A percentile compares a stretch with the other conserved stretches of the same genome.
These are phyloP conservation scores for Fimicolochytrium jonesii DNA, from an alignment of 192 early-diverging fungal genomes.

Conservation along the genomic window DNA sequence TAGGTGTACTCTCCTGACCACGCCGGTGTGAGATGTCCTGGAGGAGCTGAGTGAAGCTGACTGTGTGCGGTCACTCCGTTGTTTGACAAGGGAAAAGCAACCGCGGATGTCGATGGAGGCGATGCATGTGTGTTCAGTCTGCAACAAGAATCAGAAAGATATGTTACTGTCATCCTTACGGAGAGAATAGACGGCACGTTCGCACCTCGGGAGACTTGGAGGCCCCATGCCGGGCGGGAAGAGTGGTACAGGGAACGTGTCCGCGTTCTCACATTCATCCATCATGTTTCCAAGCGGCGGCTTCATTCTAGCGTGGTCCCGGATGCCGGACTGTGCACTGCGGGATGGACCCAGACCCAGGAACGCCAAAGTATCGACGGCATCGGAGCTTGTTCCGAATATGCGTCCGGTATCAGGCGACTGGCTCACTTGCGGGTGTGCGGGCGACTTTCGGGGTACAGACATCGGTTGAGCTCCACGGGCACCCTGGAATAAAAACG, in stretches of 20 bases:
- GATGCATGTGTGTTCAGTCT: not conserved
- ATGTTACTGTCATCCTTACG: not conserved
- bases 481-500: too few species aligned
- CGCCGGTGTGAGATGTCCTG: not conserved
- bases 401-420: not conserved
- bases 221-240: not conserved
- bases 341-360: slow-evolving; percentile 17
- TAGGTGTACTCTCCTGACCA: slow-evolving; percentile 4
- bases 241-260: not conserved
- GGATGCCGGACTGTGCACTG: not conserved
- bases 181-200: not conserved
- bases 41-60: not conserved
- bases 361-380: slow-evolving; percentile 29
- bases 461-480: too few species aligned
- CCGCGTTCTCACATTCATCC: not conserved
- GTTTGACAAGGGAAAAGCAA: not conserved
- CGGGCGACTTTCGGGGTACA: not conserved
- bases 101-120: not conserved
- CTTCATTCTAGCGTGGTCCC: not conserved
- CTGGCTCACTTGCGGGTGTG: not conserved
- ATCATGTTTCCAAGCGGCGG: not conserved
- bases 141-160: not conserved
- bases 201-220: not conserved
- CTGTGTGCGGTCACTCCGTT: too few species aligned
- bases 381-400: slow-evolving; percentile 28